Evolutionary conservation across 257 asterid genomes (phyloP).

Genomic region (Paraleonurus japonicus): DNA sequence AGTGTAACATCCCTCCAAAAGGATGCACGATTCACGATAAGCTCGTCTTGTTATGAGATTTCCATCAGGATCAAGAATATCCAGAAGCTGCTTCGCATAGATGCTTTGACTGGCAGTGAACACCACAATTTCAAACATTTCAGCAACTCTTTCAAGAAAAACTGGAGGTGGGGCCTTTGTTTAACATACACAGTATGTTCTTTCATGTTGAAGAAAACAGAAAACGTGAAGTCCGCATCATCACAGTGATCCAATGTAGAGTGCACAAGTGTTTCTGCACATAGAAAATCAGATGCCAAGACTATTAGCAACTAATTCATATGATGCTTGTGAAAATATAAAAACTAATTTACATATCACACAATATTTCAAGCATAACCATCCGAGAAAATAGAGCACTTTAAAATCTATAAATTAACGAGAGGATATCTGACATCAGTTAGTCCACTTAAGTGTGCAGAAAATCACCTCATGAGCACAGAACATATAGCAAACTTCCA

Average conservation of each 20-base stretch:
- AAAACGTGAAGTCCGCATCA: constrained; percentile 86
- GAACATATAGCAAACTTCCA: neutral
- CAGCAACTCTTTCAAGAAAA: constrained; percentile 80
- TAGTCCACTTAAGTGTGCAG: neutral
- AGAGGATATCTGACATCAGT: constrained; percentile 7
- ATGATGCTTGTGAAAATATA: constrained; percentile 4
- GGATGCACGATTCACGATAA: constrained; percentile 91
- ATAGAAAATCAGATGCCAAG: constrained; percentile 22
- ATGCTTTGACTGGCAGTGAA: constrained; percentile 99
- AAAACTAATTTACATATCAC: neutral
- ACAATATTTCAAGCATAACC: neutral
- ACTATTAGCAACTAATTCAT: constrained; percentile 12
- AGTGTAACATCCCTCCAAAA: constrained; percentile 65
- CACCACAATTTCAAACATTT: constrained; percentile 79
- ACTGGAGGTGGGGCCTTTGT: constrained; percentile 78
- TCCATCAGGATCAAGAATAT: constrained; percentile 89
- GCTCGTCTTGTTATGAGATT: constrained; percentile 77
- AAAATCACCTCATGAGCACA: constrained; percentile 1
- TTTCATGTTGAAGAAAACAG: constrained; percentile 83
- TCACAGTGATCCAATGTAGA: constrained; percentile 77
- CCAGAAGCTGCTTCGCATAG: constrained; percentile 78
- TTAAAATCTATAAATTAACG: neutral
- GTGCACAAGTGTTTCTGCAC: constrained; percentile 96
- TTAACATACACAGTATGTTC: constrained; percentile 83
- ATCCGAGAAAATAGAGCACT: neutral